A percentile compares a stretch with the other conserved stretches of the same genome.
These are phyloP conservation scores for Helichrysum umbraculigerum DNA, from an alignment of 129 eudicot species.

Conservation along the genomic window DNA sequence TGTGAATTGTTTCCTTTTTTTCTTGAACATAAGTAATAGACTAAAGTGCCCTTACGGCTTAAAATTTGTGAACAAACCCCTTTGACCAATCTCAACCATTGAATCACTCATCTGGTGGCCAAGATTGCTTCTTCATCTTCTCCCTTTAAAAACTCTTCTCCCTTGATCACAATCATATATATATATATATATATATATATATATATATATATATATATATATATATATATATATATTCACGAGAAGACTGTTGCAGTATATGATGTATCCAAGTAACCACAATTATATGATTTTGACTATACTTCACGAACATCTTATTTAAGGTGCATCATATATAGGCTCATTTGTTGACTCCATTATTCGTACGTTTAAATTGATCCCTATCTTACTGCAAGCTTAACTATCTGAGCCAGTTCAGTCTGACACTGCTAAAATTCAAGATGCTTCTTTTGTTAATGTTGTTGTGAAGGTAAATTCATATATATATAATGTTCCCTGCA, in stretches of 20 bases:
- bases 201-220: no score
- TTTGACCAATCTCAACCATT: no score
- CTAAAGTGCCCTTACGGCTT: no score
- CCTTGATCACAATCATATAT: no score
- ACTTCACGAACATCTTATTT: neutral
- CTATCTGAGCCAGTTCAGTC: slow-evolving; percentile 48
- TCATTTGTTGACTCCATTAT: slow-evolving; percentile 3
- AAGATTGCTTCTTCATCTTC: no score
- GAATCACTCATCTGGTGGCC: no score
- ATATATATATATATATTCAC: neutral
- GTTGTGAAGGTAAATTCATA: slow-evolving; percentile 84
- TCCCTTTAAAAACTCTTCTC: no score
- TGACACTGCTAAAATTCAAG: slow-evolving; percentile 62
- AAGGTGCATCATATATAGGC: slow-evolving; percentile 21
- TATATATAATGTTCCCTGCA: neutral
- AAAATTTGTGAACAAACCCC: no score
- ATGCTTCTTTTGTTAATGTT: slow-evolving; percentile 80
- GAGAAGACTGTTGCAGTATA: neutral
- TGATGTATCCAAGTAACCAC: slow-evolving; percentile 12
- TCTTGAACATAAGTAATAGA: no score
- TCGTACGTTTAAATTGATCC: slow-evolving; percentile 6
- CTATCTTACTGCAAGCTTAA: slow-evolving; percentile 23
- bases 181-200: no score
- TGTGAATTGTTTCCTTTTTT: no score
- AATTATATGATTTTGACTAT: neutral